phyloP scores from a whole-genome alignment of 73 alveolate genomes.

The Loxodes magnus region DNA sequence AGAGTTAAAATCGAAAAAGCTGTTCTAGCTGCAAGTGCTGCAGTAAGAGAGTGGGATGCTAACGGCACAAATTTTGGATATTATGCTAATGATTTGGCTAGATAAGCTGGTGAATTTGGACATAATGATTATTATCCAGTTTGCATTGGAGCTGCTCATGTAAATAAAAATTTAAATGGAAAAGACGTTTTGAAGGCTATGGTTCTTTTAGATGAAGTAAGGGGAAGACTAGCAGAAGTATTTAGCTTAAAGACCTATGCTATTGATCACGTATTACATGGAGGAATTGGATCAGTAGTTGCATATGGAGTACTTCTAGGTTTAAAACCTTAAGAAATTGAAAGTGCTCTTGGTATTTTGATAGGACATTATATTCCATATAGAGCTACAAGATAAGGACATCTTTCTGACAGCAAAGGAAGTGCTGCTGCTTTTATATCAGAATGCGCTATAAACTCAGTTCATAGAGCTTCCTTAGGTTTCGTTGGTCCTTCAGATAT shows the following conservation, averaged over 20 bases:
- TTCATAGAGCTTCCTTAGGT: slow-evolving; percentile 65
- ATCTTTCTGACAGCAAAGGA: slow-evolving; percentile 51
- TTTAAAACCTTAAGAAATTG: slow-evolving; percentile 72
- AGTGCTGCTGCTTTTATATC: slow-evolving; percentile 69
- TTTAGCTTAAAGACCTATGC: slow-evolving; percentile 35
- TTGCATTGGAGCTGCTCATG: slow-evolving; percentile 87
- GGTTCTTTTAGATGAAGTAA: slow-evolving; percentile 86
- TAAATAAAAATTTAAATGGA: slow-evolving; percentile 21
- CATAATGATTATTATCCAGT: slow-evolving; percentile 95
- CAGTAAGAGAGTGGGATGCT: slow-evolving; percentile 97
- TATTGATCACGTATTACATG: slow-evolving; percentile 93
- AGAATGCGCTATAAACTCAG: slow-evolving; percentile 50
- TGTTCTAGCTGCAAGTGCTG: slow-evolving; percentile 61
- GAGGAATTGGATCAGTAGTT: slow-evolving; percentile 73
- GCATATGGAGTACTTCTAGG: slow-evolving; percentile 78
- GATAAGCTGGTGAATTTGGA: slow-evolving; percentile 90
- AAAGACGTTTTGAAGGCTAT: slow-evolving; percentile 58
- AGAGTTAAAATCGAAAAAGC: slow-evolving; percentile 75
- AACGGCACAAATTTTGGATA: slow-evolving; percentile 96
- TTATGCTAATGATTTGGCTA: slow-evolving; percentile 50
- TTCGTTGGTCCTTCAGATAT: slow-evolving; percentile 79
- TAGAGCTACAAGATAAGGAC: slow-evolving; percentile 94
- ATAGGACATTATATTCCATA: slow-evolving; percentile 91
- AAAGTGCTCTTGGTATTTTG: slow-evolving; percentile 79
- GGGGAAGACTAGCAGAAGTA: slow-evolving; percentile 94